Evolutionary conservation across 2,329 filamentous ascomycete genomes (phyloP), one percentile per base, ranked within the genome.

Genomic region (Knoxdaviesia proteae): DNA sequence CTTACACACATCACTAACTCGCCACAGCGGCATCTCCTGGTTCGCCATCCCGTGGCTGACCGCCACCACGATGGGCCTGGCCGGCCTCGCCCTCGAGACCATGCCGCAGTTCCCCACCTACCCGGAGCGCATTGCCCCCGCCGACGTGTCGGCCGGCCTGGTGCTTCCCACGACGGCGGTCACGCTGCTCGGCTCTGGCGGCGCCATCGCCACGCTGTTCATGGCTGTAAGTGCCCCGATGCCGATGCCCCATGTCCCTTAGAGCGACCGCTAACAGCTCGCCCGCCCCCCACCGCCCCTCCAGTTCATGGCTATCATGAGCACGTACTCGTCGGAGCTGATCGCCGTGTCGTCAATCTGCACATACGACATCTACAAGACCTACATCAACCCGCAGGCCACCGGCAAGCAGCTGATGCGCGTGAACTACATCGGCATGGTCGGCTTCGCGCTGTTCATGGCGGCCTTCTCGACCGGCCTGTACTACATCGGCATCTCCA

Each of bases 11-110:
- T 40, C 29, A 3, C 38, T 39, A 10, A 10, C 38, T n/a, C 29
- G 38, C 38, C 8, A 33, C 9, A 40, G 48, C 5, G 83, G 83
- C 38, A 67, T 88, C 1, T 74, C 69, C 44, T 88, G 82, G 82
- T 88, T 88, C 50, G 82, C 82, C 3, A 86, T 90, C 44, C 83
- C 82, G 1, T 88, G 80, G 78, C 67, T 87, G n/a, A 77, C 72
- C 7, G 80, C 82, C 2, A 87, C 79, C 0, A 87, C 81, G 5
- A 80, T 87, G 77, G 82, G 83, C 39, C 68, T 88, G 11, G 69
- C 79, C 2, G 80, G 77, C 6, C 65, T 88, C n/a, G 78, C 80
- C 2, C 65, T 87, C 3, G 81, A 88, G 54, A 70, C 64, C 47
- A 75, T 76, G 47, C 73, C 77, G 0, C 62, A 63, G 5, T 82